Evolutionary conservation across 2,329 filamentous ascomycete species (phyloP), one percentile per base, ranked within the genome.

Genomic region (Calonectria ilicicola): DNA sequence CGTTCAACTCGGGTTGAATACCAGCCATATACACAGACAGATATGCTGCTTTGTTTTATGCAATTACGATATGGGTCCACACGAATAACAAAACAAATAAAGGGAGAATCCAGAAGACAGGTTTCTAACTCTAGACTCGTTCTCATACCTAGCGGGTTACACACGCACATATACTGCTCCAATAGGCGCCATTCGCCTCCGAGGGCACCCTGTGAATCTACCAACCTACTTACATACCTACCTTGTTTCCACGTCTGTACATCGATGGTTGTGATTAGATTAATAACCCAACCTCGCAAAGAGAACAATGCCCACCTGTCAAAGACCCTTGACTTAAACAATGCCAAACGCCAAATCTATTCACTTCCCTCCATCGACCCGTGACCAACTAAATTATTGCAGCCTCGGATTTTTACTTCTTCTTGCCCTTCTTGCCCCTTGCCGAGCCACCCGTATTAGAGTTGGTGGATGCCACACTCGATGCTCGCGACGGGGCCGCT

Each of bases 401-500:
- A 71, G 67, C 64, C 19, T 69, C 19, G 58, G 19, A 32, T 49
- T n/a, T 47, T 63, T 66, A 82, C 75, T 81, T 84, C 80, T 81
- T 82, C 72, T 79, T 82, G 49, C 77, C 81, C 77, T 84, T 85
- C 79, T 84, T 85, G 32, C 80, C 76, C 76, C 91, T 91, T 80
- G 90, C 89, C 81, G 89, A 90, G 64, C 86, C 85, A 80, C 82
- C 82, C 79, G 85, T 73, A 68, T 79, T 78, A 6, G 93, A 93
- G 44, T 88, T 89, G 53, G 90, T 94, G 1, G 96, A 98, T 38
- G 91, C 92, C 29, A 98, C 95, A 82, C 97, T 98, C 6, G 93
- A 96, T 19, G 96, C 96, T 75, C 97, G 91, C 26, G 96, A 98
- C 0, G 93, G 94, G 6, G 92, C 89, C 5, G 93, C 90, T 1